phyloP scores from a whole-genome alignment of 2,329 filamentous ascomycete species.

The Colletotrichum karsti region DNA sequence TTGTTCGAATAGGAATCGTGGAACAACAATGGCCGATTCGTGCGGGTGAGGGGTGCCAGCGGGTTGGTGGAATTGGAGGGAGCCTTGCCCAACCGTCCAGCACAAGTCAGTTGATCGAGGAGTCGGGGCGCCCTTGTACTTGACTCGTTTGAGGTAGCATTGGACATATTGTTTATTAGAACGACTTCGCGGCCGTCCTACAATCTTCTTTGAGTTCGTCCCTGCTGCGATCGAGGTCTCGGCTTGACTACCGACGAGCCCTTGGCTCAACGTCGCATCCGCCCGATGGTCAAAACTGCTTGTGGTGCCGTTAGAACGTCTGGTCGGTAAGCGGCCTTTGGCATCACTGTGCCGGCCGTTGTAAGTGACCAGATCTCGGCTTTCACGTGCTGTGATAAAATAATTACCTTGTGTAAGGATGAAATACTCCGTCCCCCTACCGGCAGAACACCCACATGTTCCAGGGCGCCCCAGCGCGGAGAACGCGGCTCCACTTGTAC shows the following conservation, averaged over 20 bases:
- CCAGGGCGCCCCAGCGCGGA: not conserved
- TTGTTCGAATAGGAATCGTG: not conserved
- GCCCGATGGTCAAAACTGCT: not conserved
- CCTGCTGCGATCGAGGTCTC: not conserved
- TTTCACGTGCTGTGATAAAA: not conserved
- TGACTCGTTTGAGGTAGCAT: constrained; percentile 6
- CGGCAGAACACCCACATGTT: no score
- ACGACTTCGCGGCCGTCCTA: not conserved
- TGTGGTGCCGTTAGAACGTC: not conserved
- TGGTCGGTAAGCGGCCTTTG: not conserved
- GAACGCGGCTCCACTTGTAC: not conserved
- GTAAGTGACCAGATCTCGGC: not conserved
- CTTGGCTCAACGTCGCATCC: not conserved
- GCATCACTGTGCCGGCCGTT: not conserved
- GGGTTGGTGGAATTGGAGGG: constrained; percentile 4
- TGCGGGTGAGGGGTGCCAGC: not conserved
- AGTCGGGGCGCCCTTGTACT: not conserved
- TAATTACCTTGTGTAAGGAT: no score
- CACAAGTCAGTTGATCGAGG: not conserved
- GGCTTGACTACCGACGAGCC: not conserved
- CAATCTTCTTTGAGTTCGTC: not conserved
- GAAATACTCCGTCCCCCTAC: not conserved
- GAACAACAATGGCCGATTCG: not conserved
- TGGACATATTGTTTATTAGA: not conserved
- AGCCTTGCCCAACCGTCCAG: not conserved